Conservation (phyloP, 257 asterid species). For the Solanum stenotomum region DNA sequence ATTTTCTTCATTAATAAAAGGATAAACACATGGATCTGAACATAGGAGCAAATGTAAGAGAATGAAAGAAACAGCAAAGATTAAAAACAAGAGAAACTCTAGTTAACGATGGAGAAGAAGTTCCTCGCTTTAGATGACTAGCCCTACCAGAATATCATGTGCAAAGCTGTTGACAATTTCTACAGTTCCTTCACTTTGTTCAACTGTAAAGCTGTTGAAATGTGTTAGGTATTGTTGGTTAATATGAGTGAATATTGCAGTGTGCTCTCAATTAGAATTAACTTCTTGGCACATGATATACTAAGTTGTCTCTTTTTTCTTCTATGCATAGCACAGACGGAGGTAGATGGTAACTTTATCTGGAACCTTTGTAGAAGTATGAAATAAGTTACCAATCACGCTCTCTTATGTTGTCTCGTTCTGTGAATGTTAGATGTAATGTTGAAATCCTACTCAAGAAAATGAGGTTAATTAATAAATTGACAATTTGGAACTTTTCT, state of each 20-base stretch:
- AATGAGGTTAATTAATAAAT: background rate
- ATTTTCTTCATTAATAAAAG: background rate
- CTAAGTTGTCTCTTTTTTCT: background rate
- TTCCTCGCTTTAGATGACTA: background rate
- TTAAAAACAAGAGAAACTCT: background rate
- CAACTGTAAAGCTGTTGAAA: background rate
- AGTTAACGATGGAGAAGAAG: background rate
- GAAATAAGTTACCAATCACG: background rate
- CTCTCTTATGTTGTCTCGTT: background rate
- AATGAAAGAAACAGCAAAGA: background rate
- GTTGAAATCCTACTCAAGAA: background rate
- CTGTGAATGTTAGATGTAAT: background rate
- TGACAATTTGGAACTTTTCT: background rate
- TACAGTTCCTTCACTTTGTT: background rate
- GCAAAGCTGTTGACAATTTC: background rate
- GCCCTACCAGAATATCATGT: background rate
- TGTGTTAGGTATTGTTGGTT: background rate
- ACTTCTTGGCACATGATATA: background rate
- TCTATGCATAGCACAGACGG: background rate
- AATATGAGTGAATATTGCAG: background rate
- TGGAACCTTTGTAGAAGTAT: background rate
- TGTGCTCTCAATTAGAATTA: background rate
- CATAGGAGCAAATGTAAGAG: background rate
- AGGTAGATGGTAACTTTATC: background rate
- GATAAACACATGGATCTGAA: background rate